Percentiles rank a stretch among this genome's conserved stretches.
Conservation (phyloP, 495 filamentous ascomycete genomes). For the Hamigera avellanea region DNA sequence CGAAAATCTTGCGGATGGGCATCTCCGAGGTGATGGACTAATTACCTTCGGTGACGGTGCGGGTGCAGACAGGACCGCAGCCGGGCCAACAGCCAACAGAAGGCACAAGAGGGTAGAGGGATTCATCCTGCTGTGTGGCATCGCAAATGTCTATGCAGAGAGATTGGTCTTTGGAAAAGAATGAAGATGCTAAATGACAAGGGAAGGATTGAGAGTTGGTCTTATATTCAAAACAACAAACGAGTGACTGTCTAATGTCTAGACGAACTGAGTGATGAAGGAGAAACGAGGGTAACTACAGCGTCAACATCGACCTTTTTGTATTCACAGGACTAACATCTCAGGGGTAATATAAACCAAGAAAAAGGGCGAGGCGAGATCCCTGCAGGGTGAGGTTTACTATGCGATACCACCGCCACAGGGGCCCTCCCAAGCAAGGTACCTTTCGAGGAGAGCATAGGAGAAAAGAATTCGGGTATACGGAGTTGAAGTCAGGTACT, state of each 20-base stretch:
- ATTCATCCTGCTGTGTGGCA: slow-evolving; percentile 21
- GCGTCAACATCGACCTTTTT: slow-evolving; percentile 2
- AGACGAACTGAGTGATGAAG: slow-evolving; percentile 7
- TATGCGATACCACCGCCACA: too few relatives aligned
- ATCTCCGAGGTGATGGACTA: too few relatives aligned
- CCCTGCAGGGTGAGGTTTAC: background rate
- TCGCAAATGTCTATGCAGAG: slow-evolving; percentile 5
- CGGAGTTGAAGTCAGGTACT: too few relatives aligned
- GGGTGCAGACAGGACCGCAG: slow-evolving; percentile 22
- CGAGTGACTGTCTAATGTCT: slow-evolving; percentile 5
- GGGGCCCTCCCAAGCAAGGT: background rate
- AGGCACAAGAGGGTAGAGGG: slow-evolving; percentile 25
- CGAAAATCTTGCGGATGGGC: too few relatives aligned
- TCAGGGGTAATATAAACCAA: background rate
- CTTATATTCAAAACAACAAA: slow-evolving; percentile 2
- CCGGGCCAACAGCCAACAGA: slow-evolving; percentile 21
- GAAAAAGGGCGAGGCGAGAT: background rate
- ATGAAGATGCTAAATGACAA: background rate
- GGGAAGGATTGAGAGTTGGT: slow-evolving; percentile 8
- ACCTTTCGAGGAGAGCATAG: background rate
- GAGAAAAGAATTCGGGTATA: too few relatives aligned
- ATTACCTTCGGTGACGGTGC: slow-evolving; percentile 7
- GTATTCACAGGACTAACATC: slow-evolving; percentile 2
- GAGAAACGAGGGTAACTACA: background rate
- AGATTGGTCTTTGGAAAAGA: background rate